Percentiles rank a stretch among this genome's conserved stretches.
These are phyloP conservation scores for Pascua sp. DNA, from an alignment of 1,284 basidiomycete genomes.

Conservation along the genomic window DNA sequence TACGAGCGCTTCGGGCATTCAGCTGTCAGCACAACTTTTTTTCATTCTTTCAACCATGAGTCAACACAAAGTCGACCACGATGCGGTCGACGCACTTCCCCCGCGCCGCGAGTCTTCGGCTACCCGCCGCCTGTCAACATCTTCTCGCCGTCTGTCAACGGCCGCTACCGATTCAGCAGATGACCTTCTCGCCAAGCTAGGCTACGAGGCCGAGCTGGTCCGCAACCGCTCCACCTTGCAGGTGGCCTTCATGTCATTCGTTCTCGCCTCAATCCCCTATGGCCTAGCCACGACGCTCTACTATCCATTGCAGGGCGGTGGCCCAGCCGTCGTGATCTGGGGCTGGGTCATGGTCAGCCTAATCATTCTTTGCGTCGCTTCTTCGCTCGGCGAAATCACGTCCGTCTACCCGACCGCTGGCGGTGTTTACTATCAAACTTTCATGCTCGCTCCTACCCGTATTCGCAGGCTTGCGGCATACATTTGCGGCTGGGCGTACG, in stretches of 20 bases:
- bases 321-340: slow-evolving; percentile 37
- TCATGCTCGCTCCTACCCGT: slow-evolving; percentile 42
- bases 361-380: slow-evolving; percentile 50
- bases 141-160: neutral
- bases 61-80: too few relatives aligned
- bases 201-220: slow-evolving; percentile 18
- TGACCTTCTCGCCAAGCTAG: slow-evolving; percentile 21
- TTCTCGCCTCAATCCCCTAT: slow-evolving; percentile 36
- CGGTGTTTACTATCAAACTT: slow-evolving; percentile 52
- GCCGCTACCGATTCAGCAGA: slow-evolving; percentile 13
- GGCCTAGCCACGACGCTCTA: slow-evolving; percentile 37
- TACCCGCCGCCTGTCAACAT: too few relatives aligned
- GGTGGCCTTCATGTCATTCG: slow-evolving; percentile 33
- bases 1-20: too few relatives aligned
- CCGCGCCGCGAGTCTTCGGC: too few relatives aligned
- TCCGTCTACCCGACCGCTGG: slow-evolving; percentile 49
- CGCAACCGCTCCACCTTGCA: slow-evolving; percentile 15
- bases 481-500: slow-evolving; percentile 51
- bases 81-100: too few relatives aligned
- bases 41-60: too few relatives aligned
- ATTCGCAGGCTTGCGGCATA: slow-evolving; percentile 46
- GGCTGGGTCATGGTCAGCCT: slow-evolving; percentile 50
- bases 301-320: slow-evolving; percentile 36
- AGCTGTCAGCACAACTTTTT: too few relatives aligned
- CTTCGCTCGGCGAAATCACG: slow-evolving; percentile 51